A percentile compares a stretch with the other conserved stretches of the same genome.
Evolutionary conservation across 2,329 filamentous ascomycete genomes (phyloP).

Genomic region (Penicillium sp.): DNA sequence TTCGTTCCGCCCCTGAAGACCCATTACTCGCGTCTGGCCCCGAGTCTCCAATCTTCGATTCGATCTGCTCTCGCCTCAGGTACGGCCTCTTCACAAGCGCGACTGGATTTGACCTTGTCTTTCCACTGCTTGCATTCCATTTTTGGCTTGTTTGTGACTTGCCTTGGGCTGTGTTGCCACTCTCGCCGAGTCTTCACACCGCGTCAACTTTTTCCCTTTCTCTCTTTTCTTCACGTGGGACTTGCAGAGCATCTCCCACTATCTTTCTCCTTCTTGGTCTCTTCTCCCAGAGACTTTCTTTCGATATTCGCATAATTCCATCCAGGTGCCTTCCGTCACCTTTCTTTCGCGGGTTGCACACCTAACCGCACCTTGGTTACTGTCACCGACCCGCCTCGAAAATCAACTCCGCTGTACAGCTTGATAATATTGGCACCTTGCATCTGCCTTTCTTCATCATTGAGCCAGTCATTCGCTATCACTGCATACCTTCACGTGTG

Average conservation of each 20-base stretch:
- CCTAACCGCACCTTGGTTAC: not conserved
- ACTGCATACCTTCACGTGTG: conserved; percentile 18
- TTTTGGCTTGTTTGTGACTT: conserved; percentile 8
- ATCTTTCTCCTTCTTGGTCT: conserved; percentile 10
- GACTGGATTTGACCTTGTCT: not conserved
- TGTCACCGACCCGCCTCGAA: not conserved
- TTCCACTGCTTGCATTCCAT: not conserved
- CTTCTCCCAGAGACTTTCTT: conserved; percentile 2
- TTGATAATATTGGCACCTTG: conserved; percentile 14
- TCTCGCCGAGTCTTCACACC: conserved; percentile 15
- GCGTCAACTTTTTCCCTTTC: conserved; percentile 20
- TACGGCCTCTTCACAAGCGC: not conserved
- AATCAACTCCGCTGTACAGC: conserved; percentile 17
- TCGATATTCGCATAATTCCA: conserved; percentile 19
- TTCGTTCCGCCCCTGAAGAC: conserved; percentile 25
- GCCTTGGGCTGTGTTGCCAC: conserved; percentile 15
- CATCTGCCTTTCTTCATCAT: conserved; percentile 7
- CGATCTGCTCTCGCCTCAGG: not conserved
- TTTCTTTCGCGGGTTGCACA: conserved; percentile 6
- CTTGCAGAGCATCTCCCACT: conserved; percentile 37
- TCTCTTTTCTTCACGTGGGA: conserved; percentile 23
- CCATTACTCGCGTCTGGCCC: conserved; percentile 17
- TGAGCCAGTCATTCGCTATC: conserved; percentile 23
- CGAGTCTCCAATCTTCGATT: conserved; percentile 11
- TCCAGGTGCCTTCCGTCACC: conserved; percentile 3